These are phyloP conservation scores for Metschnikowia aberdeeniae DNA, from an alignment of 805 yeast species.

Conservation along the genomic window DNA sequence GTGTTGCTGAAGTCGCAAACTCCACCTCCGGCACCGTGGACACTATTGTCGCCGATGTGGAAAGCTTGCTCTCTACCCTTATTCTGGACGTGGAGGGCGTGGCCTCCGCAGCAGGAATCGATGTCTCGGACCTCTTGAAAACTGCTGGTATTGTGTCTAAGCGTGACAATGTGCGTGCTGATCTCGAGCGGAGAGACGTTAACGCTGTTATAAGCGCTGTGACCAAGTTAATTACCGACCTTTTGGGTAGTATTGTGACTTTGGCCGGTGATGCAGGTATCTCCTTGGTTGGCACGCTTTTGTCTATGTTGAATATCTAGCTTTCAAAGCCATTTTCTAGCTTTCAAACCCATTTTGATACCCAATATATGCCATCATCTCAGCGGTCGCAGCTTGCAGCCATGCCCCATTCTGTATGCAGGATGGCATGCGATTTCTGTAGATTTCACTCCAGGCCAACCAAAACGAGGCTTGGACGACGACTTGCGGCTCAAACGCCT, in stretches of 20 bases:
- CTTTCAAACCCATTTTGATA: neutral
- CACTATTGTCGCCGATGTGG: conserved; percentile 3
- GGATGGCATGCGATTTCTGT: neutral
- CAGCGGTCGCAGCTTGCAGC: neutral
- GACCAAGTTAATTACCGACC: conserved; percentile 4
- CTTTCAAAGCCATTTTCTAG: neutral
- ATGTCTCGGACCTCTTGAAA: conserved; percentile 3
- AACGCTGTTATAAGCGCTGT: conserved; percentile 3
- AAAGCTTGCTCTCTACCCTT: conserved; percentile 2
- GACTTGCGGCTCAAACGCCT: conserved; percentile 19
- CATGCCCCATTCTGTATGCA: neutral
- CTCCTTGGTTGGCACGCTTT: conserved; percentile 6
- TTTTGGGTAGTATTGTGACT: conserved; percentile 4
- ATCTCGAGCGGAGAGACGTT: neutral
- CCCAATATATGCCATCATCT: neutral
- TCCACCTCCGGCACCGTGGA: neutral
- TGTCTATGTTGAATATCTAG: conserved; percentile 4
- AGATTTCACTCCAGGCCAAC: too few relatives aligned
- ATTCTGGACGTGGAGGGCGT: conserved; percentile 8
- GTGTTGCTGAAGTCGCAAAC: neutral
- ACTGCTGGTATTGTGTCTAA: neutral
- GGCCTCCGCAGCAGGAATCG: conserved; percentile 10
- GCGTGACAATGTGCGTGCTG: neutral
- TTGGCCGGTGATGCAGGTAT: conserved; percentile 6
- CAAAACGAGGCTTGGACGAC: conserved; percentile 4